phyloP scores from a whole-genome alignment of 306 rosid species.

The Dalbergia cultrata region DNA sequence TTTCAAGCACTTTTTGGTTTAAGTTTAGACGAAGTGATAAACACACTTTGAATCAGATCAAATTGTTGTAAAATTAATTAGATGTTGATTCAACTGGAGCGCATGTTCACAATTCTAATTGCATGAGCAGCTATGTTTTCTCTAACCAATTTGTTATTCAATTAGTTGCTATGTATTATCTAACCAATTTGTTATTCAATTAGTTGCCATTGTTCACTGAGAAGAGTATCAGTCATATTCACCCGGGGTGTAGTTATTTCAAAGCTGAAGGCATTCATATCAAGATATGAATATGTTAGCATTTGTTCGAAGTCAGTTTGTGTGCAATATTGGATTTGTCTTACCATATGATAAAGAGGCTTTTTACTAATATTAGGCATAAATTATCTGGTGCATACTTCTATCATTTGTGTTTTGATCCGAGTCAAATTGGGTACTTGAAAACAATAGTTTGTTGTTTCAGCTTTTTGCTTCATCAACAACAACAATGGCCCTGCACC shows the following conservation, averaged over 20 bases:
- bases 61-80: not conserved
- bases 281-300: not conserved
- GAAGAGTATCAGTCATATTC: not conserved
- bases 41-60: not conserved
- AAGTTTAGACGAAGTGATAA: no score
- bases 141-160: not conserved
- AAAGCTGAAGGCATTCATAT: not conserved
- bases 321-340: not conserved
- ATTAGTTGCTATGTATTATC: not conserved
- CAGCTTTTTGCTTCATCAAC: conserved; percentile 84
- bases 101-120: not conserved
- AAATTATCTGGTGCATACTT: not conserved
- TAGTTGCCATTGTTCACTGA: not conserved
- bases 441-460: conserved; percentile 52
- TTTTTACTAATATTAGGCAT: no score
- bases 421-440: conserved; percentile 26
- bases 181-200: not conserved
- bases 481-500: conserved; percentile 66
- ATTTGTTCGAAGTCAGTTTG: not conserved
- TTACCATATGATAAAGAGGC: not conserved
- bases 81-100: not conserved
- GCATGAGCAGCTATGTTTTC: not conserved
- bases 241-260: not conserved
- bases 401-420: conserved; percentile 8
- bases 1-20: no score